Evolutionary conservation across 345 rosid genomes (phyloP).

Genomic region (Psidium friedrichsthalianum): DNA sequence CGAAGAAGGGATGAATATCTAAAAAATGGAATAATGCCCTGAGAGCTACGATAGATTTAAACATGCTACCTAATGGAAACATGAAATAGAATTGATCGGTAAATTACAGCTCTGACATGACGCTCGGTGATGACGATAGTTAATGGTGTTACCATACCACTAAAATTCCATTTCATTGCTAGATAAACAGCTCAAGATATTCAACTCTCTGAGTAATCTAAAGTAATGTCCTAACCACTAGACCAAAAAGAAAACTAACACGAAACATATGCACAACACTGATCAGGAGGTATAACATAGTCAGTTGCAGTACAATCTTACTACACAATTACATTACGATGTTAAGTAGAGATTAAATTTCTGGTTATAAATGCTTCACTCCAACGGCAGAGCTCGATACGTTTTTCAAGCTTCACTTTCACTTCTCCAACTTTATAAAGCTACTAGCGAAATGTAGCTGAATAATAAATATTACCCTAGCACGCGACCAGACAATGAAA

Average conservation of each 20-base stretch:
- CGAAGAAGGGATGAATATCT: slow-evolving; percentile 72
- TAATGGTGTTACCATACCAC: background rate
- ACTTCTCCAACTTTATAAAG: background rate
- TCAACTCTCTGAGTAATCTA: background rate
- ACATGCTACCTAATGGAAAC: background rate
- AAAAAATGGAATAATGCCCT: background rate
- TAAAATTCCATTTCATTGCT: background rate
- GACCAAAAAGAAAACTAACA: background rate
- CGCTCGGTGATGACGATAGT: background rate
- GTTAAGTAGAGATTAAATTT: background rate
- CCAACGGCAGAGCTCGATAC: background rate
- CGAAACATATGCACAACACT: accelerated
- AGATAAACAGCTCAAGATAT: background rate
- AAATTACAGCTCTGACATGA: background rate
- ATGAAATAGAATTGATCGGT: background rate
- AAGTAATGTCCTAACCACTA: background rate
- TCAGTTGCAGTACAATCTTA: background rate
- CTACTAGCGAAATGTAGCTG: background rate
- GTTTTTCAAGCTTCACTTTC: background rate
- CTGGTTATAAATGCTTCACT: background rate
- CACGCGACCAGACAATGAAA: background rate
- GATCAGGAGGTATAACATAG: background rate
- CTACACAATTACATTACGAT: background rate
- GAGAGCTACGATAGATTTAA: background rate
- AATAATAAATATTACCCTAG: background rate